phyloP scores from a whole-genome alignment of 2,329 filamentous ascomycete genomes.

The Clarireedia hainanense region DNA sequence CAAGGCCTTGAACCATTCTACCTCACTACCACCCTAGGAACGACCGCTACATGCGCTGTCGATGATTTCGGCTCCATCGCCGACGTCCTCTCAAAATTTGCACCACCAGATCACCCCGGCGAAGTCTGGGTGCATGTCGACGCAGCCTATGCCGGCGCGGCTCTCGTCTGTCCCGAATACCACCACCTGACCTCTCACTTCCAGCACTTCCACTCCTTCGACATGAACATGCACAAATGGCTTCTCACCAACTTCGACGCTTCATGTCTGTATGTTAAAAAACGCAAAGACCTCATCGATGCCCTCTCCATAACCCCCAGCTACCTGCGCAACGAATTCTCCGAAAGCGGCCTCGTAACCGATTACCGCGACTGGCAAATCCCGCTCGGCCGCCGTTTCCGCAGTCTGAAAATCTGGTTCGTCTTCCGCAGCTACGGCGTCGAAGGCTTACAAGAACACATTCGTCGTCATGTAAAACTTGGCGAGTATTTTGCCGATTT shows the following conservation, averaged over 20 bases:
- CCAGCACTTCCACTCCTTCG: conserved; percentile 72
- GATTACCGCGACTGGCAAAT: conserved; percentile 98
- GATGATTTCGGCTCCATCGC: conserved; percentile 58
- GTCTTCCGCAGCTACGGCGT: conserved; percentile 79
- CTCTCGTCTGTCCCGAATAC: conserved; percentile 74
- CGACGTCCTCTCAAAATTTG: conserved; percentile 29
- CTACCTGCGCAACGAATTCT: conserved; percentile 76
- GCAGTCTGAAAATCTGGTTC: conserved; percentile 91
- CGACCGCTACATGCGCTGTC: conserved; percentile 79
- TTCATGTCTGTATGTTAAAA: conserved; percentile 71
- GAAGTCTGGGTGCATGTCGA: conserved; percentile 89
- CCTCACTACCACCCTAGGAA: conserved; percentile 75
- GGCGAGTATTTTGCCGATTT: conserved; percentile 63
- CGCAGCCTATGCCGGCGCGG: conserved; percentile 83
- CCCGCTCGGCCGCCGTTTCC: conserved; percentile 80
- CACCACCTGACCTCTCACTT: conserved; percentile 58
- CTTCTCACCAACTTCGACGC: conserved; percentile 87
- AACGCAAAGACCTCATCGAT: conserved; percentile 67
- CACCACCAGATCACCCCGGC: conserved; percentile 33
- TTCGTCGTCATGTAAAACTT: conserved; percentile 58
- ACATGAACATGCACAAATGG: conserved; percentile 98
- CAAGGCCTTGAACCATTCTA: conserved; percentile 79
- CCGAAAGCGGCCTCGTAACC: conserved; percentile 75
- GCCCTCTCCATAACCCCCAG: conserved; percentile 72
- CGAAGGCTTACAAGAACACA: conserved; percentile 64